Percentiles rank a stretch among this genome's conserved stretches.
Evolutionary conservation across 176 grass and related monocot species (phyloP).

Genomic region (Dactylis glomerata): DNA sequence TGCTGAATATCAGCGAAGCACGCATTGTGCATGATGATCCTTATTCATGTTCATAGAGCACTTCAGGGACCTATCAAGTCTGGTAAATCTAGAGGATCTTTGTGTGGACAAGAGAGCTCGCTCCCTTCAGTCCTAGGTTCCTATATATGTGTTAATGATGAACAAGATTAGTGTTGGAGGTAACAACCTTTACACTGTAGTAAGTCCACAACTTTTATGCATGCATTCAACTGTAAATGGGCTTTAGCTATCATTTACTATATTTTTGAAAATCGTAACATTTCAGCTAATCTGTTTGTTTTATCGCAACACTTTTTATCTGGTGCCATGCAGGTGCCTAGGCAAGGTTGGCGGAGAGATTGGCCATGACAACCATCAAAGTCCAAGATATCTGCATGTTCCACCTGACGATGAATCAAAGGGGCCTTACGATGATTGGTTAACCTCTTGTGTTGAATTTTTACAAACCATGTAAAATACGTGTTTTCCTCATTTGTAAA

Average conservation of each 20-base stretch:
- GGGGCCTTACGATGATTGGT: constrained; percentile 8
- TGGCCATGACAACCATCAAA: constrained; percentile 3
- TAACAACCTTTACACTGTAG: neutral
- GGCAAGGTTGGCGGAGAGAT: no score
- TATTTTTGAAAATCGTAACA: neutral
- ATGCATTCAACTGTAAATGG: neutral
- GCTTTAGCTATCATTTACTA: neutral
- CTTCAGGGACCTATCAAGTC: neutral
- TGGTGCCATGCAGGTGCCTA: no score
- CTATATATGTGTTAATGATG: constrained; percentile 18
- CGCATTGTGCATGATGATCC: no score
- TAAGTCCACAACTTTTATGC: neutral
- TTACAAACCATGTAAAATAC: no score
- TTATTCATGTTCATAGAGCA: neutral
- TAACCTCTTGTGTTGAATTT: no score
- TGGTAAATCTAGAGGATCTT: no score
- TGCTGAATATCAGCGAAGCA: no score
- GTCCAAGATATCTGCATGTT: constrained; percentile 19
- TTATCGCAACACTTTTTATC: neutral
- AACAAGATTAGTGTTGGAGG: constrained; percentile 7
- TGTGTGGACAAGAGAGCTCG: constrained; percentile 7
- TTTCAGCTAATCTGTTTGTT: neutral
- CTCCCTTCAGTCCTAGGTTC: neutral
- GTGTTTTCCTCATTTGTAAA: no score
- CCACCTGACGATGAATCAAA: constrained; percentile 16